Evolutionary conservation across 1,284 basidiomycete genomes (phyloP).

Genomic region (Cryptococcus sp.): DNA sequence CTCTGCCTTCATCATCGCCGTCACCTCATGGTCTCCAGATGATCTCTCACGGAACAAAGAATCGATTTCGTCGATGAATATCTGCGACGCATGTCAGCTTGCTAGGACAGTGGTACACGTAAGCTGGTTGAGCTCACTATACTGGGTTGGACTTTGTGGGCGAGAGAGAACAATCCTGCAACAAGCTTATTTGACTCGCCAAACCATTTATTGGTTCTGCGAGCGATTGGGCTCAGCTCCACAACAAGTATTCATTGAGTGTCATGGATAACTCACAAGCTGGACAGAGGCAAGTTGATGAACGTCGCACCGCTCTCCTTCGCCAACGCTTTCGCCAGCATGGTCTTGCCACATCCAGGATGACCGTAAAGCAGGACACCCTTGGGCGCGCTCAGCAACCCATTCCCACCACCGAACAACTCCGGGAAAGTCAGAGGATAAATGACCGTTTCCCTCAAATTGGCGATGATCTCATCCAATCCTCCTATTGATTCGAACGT

Average conservation of each 20-base stretch:
- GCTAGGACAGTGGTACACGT: not conserved
- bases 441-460: slow-evolving; percentile 92
- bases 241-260: slow-evolving; percentile 54
- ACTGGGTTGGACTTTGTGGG: slow-evolving; percentile 70
- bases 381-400: slow-evolving; percentile 60
- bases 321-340: slow-evolving; percentile 92
- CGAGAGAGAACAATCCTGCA: slow-evolving; percentile 76
- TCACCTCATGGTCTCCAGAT: slow-evolving; percentile 93
- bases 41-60: slow-evolving; percentile 85
- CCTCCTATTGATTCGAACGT: slow-evolving; percentile 72
- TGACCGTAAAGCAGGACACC: slow-evolving; percentile 84
- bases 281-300: slow-evolving; percentile 75
- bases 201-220: slow-evolving; percentile 84
- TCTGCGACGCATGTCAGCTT: slow-evolving; percentile 40
- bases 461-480: slow-evolving; percentile 86
- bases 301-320: slow-evolving; percentile 97
- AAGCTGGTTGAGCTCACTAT: slow-evolving; percentile 55
- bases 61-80: slow-evolving; percentile 82
- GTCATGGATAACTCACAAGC: slow-evolving; percentile 61
- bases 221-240: slow-evolving; percentile 1
- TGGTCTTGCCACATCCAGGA: slow-evolving; percentile 91
- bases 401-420: slow-evolving; percentile 71
- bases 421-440: slow-evolving; percentile 92
- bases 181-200: slow-evolving; percentile 99
- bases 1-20: slow-evolving; percentile 99